These are phyloP conservation scores for Ustilago trichophora DNA, from an alignment of 1,284 basidiomycete genomes.

Conservation along the genomic window DNA sequence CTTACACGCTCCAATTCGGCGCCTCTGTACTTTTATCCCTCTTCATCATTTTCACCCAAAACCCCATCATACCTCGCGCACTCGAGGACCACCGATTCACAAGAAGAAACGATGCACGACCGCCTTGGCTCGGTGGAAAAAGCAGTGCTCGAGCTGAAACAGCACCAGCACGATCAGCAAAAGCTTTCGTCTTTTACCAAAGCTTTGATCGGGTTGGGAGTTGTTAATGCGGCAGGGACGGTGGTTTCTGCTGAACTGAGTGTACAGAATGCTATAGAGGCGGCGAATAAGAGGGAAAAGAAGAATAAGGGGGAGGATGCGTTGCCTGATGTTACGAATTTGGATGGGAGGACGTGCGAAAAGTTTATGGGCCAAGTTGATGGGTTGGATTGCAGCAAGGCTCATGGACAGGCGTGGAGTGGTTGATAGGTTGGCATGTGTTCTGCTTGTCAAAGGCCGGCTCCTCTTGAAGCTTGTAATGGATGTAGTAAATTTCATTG, in stretches of 20 bases:
- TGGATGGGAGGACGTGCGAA: conserved; percentile 2
- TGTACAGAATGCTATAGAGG: conserved; percentile 11
- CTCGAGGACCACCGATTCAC: too few relatives aligned
- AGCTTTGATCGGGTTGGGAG: background rate
- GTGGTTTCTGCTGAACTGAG: conserved; percentile 3
- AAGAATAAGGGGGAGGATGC: too few relatives aligned
- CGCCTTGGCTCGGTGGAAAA: conserved; percentile 2
- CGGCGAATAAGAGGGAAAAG: background rate
- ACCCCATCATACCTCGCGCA: too few relatives aligned
- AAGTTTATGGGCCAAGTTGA: background rate
- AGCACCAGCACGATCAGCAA: conserved; percentile 5
- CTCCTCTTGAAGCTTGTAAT: too few relatives aligned
- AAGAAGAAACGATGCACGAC: background rate
- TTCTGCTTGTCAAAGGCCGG: too few relatives aligned
- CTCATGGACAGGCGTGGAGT: too few relatives aligned
- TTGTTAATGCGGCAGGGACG: conserved; percentile 1
- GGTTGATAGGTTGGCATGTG: too few relatives aligned
- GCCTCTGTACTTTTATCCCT: too few relatives aligned
- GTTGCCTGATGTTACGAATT: conserved; percentile 4
- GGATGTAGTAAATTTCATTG: too few relatives aligned
- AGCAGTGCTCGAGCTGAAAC: conserved; percentile 1
- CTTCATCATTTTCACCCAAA: too few relatives aligned
- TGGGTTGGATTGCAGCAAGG: conserved; percentile 2
- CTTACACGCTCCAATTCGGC: too few relatives aligned
- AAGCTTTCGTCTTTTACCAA: conserved; percentile 7